A percentile compares a stretch with the other conserved stretches of the same genome.
Conservation (phyloP, 768 basidiomycete genomes). For the Mrakia hoshinonis region DNA sequence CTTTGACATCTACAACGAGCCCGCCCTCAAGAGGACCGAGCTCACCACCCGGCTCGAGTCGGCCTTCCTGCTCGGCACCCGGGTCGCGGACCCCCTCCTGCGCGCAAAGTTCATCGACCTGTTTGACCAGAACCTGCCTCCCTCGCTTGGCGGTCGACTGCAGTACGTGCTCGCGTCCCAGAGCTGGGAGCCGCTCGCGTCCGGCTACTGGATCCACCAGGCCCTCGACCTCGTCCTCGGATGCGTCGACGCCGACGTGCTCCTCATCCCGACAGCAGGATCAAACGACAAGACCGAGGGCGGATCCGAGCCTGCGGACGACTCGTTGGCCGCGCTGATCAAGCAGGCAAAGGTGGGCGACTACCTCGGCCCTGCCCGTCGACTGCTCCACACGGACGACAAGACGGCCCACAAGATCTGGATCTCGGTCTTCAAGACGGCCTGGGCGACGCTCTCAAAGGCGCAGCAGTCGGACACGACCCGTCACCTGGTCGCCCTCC, state of each 20-base stretch:
- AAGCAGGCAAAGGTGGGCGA: slow-evolving; percentile 39
- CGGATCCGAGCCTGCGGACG: slow-evolving; percentile 10
- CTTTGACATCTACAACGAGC: slow-evolving; percentile 87
- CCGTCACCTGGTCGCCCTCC: slow-evolving; percentile 75
- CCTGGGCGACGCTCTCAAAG: slow-evolving; percentile 75
- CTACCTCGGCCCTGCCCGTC: slow-evolving; percentile 68
- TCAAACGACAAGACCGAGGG: neutral
- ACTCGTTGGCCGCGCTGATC: slow-evolving; percentile 16
- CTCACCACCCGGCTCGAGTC: slow-evolving; percentile 86
- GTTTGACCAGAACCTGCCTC: slow-evolving; percentile 77
- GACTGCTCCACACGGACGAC: slow-evolving; percentile 70
- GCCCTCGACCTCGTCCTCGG: slow-evolving; percentile 82
- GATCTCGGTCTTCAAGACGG: slow-evolving; percentile 74
- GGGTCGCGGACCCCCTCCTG: slow-evolving; percentile 65
- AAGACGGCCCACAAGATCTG: slow-evolving; percentile 71
- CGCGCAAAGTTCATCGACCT: slow-evolving; percentile 82
- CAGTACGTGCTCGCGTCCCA: slow-evolving; percentile 87
- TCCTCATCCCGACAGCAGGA: slow-evolving; percentile 32
- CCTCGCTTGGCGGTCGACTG: slow-evolving; percentile 68
- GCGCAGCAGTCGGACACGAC: slow-evolving; percentile 82
- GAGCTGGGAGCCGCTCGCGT: slow-evolving; percentile 85
- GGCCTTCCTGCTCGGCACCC: slow-evolving; percentile 84
- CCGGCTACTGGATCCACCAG: slow-evolving; percentile 88
- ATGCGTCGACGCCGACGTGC: slow-evolving; percentile 45
- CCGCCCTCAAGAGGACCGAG: slow-evolving; percentile 76